Conservation (phyloP, 1,284 basidiomycete genomes). For the Sutorius eximius region DNA sequence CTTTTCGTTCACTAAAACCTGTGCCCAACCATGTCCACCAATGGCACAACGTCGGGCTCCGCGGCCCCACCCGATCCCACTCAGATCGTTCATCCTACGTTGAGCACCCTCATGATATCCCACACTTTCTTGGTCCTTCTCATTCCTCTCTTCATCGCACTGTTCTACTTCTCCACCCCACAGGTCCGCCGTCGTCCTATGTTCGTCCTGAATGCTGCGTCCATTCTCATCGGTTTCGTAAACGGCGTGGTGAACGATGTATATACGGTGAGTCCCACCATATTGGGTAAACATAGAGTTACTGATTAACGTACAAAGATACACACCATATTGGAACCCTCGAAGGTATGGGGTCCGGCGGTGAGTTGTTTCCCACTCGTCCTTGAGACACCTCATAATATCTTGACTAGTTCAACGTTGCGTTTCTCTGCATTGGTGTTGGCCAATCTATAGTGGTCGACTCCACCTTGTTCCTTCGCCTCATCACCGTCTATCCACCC, state of each 20-base stretch:
- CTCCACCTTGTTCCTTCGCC: constrained; percentile 24
- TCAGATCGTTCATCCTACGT: neutral
- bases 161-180: constrained; percentile 28
- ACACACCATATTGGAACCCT: constrained; percentile 19
- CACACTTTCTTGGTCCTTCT: constrained; percentile 25
- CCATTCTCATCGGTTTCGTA: constrained; percentile 18
- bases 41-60: constrained; percentile 3
- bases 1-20: neutral
- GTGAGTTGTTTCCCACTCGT: neutral
- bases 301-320: constrained; percentile 9
- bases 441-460: constrained; percentile 32
- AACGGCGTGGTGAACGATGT: constrained; percentile 16
- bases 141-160: constrained; percentile 21
- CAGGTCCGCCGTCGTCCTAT: constrained; percentile 19
- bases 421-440: constrained; percentile 21
- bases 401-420: constrained; percentile 7
- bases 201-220: constrained; percentile 24
- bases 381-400: neutral
- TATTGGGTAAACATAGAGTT: neutral
- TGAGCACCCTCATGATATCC: constrained; percentile 17
- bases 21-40: constrained; percentile 1
- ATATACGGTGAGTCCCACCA: constrained; percentile 10
- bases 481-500: constrained; percentile 24
- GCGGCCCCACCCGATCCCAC: neutral
- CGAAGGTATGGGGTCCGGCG: neutral